Evolutionary conservation across 805 yeast species (phyloP).

Genomic region (Starmerella bombi): DNA sequence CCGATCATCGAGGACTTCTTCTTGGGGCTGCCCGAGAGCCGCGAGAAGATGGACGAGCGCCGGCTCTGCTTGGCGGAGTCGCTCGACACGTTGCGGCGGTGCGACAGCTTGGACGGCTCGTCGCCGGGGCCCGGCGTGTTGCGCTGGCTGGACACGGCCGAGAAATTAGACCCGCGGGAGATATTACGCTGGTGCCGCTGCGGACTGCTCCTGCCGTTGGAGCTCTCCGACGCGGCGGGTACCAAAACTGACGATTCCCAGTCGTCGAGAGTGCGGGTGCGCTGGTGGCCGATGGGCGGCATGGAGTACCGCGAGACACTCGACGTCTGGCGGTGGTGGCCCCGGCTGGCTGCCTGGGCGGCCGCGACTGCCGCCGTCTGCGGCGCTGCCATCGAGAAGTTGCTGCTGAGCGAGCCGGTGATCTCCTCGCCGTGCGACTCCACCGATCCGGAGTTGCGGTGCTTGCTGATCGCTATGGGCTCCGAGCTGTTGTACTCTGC

Average conservation of each 20-base stretch:
- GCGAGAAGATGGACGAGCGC: constrained; percentile 13
- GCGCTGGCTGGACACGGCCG: constrained; percentile 1
- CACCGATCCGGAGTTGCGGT: constrained; percentile 1
- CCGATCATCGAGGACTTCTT: constrained; percentile 2
- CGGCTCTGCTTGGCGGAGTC: constrained; percentile 16
- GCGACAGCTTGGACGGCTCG: constrained; percentile 3
- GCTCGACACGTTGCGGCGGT: constrained; percentile 2
- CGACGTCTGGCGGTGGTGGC: constrained; percentile 13
- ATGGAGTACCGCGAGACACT: constrained; percentile 14
- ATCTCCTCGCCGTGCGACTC: constrained; percentile 5
- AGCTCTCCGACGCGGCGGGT: background rate
- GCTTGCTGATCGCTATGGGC: background rate
- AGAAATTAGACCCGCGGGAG: constrained; percentile 1
- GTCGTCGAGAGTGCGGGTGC: constrained; percentile 11
- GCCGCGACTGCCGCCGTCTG: constrained; percentile 11
- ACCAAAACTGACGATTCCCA: constrained; percentile 5
- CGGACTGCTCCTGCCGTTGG: background rate
- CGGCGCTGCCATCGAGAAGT: constrained; percentile 5
- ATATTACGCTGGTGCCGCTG: background rate
- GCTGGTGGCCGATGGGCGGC: constrained; percentile 6
- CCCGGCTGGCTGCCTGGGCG: constrained; percentile 8
- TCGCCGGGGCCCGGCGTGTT: background rate
- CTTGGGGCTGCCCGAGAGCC: constrained; percentile 11
- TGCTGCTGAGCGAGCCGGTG: constrained; percentile 11
- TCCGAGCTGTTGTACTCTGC: too few relatives aligned